A percentile compares a stretch with the other conserved stretches of the same genome.
These are phyloP conservation scores for Brasilioporus rufonigricans DNA, from an alignment of 768 basidiomycete genomes.

Conservation along the genomic window DNA sequence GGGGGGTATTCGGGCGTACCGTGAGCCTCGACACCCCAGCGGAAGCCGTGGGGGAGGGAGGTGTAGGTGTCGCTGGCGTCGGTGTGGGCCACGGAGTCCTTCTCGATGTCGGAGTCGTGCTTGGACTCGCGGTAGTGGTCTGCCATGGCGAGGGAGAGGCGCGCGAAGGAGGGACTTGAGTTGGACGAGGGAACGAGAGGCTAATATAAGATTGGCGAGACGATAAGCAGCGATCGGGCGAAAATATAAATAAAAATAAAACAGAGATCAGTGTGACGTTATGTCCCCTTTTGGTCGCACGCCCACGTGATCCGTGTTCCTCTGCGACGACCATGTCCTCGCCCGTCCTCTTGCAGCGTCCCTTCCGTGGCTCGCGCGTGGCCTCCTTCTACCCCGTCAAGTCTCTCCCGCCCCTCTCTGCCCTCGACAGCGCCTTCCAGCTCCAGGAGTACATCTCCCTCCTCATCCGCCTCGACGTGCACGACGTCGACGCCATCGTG, in stretches of 20 bases:
- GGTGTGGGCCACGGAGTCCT: conserved; percentile 22
- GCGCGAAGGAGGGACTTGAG: conserved; percentile 5
- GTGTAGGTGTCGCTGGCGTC: neutral
- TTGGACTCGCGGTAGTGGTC: conserved; percentile 20
- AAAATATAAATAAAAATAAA: neutral
- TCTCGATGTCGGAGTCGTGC: conserved; percentile 27
- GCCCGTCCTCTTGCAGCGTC: conserved; percentile 49
- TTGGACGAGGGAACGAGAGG: neutral
- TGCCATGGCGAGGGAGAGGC: conserved; percentile 22
- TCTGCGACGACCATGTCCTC: conserved; percentile 9
- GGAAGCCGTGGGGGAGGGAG: conserved; percentile 18
- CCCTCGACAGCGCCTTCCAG: conserved; percentile 89
- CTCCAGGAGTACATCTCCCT: conserved; percentile 92
- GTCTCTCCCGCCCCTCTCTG: conserved; percentile 61
- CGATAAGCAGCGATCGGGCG: conserved; percentile 5
- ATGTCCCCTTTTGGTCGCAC: conserved; percentile 1
- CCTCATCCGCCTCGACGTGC: conserved; percentile 81
- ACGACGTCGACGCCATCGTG: conserved; percentile 82
- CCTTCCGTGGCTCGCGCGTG: conserved; percentile 73
- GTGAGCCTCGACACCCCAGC: conserved; percentile 34
- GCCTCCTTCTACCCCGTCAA: conserved; percentile 81
- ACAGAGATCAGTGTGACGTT: conserved; percentile 6
- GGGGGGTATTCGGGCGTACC: conserved; percentile 10
- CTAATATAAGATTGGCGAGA: conserved; percentile 10
- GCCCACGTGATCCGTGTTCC: conserved; percentile 13